Base-by-base conservation (phyloP, 768 basidiomycete genomes). In the Exsudoporus frostii region DNA sequence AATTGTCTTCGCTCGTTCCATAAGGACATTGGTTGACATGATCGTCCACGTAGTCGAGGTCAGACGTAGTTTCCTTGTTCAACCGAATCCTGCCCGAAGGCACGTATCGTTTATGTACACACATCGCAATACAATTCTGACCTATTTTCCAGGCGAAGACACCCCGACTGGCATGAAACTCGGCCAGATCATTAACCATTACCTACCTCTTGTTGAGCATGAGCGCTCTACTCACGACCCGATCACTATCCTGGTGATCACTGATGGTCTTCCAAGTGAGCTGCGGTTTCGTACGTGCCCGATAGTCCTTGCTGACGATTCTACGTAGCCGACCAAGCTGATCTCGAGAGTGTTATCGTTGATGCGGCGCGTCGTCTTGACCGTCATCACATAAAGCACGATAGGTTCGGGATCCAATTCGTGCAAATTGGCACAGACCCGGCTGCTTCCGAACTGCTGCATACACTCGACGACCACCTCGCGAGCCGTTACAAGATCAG, bases 321-420 rank as follows among this genome's bases (percentile, higher is more conserved):
- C 10, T 9, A 34, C 30, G n/a, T 38, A 71, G 73, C 55, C 51
- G 71, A 67, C 58, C 66, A 61, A 22, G 50, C 40, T 9, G 61
- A 66, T 1, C 58, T 70, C 8, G 59, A 65, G 44, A 55, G 51
- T 7, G 67, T 69, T 2, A 66, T 77, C 10, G 68, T 76, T 15
- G 63, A 67, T 6, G 62, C 69, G 17, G 76, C 76, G 3, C 68
- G 68, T 27, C 65, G 74, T 27, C 71, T 78, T 19, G 76, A 78
- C 45, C 63, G 63, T 34, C 67, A 62, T 1, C 60, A 60, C 4
- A 65, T 68, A 47, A 73, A 65, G 24, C 59, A 69, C 2, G 65
- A 69, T n/a, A 73, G 74, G 64, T 67, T 80, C 6, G 74, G 78
- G 10, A 66, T 80, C 27, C 74, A 76, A 38, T 76, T 80, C 36